Evolutionary conservation across 345 rosid genomes (phyloP), one percentile per base, ranked within the genome.

Genomic region (Lepidium didymum): DNA sequence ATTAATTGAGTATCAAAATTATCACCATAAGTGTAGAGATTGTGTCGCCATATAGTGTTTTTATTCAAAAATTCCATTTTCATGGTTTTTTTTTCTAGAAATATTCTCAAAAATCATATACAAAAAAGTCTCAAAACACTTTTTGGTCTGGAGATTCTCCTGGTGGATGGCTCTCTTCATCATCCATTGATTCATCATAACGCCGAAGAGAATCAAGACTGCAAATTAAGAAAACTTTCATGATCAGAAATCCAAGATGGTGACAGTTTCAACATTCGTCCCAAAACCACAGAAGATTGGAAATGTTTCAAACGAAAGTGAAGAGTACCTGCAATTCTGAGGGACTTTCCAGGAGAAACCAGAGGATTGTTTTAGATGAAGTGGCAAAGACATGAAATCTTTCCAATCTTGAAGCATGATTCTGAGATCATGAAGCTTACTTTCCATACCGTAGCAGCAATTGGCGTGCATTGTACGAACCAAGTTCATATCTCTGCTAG

Each of bases 401-500:
- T 65, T 86, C 97, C 97, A 91, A 67, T 91, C 93, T 77, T 84
- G 86, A 78, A 91, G 85, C 93, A 91, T 84, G 57, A 88, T 77
- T 72, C 71, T 81, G 14, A 91, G 87, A 79, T 91, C 97, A 53
- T 79, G 83, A 75, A 91, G 83, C 83, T 91, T 91, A 75, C 82
- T 85, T 8, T 84, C 85, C 88, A 91, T 62, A 55, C 96, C 97
- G 23, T 61, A 65, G 72, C 97, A 91, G 74, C 97, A 91, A 79
- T 91, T 88, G 5, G 87, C 91, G 34, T 91, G 97, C 97, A 91
- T 91, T 9, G 97, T 91, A 64, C 91, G 81, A 74, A 86, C 97
- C 62, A 79, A 27, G 65, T 84, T 88, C 72, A 88, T 35, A 79
- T 91, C 91, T 67, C 73, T 83, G 77, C 97, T 91, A 15, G 92